phyloP scores from a whole-genome alignment of 2,329 filamentous ascomycete species.

The Diaporthe citrichinensis region DNA sequence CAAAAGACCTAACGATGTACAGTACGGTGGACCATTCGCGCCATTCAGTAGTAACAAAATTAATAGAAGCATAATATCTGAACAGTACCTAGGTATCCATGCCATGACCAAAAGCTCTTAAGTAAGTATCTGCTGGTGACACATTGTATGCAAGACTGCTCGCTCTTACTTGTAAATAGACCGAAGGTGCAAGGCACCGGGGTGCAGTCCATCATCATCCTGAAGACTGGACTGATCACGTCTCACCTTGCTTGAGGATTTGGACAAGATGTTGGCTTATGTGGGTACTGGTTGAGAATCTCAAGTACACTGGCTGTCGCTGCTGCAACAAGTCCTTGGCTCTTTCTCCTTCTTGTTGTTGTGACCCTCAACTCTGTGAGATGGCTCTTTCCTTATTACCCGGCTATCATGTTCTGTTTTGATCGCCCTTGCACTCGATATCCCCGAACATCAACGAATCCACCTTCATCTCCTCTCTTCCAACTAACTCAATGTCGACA shows the following conservation, averaged over 20 bases:
- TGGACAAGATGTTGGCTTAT: too few relatives aligned
- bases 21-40: background rate
- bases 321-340: background rate
- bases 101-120: fast-evolving
- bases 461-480: background rate
- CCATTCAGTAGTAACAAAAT: background rate
- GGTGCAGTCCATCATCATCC: too few relatives aligned
- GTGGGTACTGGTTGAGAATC: background rate
- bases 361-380: background rate
- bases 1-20: too few relatives aligned
- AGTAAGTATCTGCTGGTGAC: background rate
- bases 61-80: background rate
- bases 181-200: background rate
- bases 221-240: background rate
- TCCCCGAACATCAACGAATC: background rate
- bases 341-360: background rate
- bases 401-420: background rate
- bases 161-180: too few relatives aligned
- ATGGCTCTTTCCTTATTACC: background rate
- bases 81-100: too few relatives aligned
- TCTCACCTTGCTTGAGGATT: too few relatives aligned
- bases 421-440: background rate
- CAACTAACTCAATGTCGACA: background rate
- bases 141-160: background rate
- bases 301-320: background rate